These are phyloP conservation scores for Aureobasidium leucospermi DNA, from an alignment of 2,329 filamentous ascomycete genomes.

Conservation along the genomic window DNA sequence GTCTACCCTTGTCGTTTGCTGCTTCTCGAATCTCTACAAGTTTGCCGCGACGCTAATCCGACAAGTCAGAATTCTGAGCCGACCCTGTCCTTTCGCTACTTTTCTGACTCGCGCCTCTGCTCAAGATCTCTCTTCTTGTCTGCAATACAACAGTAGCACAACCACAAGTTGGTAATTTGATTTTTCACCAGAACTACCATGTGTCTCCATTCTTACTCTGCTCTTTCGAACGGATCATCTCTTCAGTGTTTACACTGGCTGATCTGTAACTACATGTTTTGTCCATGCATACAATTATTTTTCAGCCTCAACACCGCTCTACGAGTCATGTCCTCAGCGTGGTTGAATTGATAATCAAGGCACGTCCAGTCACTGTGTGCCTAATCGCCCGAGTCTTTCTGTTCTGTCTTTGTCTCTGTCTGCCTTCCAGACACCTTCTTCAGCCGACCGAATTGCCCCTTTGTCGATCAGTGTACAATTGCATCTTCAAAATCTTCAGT, in stretches of 20 bases:
- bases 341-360: conserved; percentile 4
- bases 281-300: neutral
- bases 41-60: neutral
- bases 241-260: neutral
- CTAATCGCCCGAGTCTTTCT: neutral
- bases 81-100: neutral
- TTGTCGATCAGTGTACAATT: neutral
- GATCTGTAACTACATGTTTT: neutral
- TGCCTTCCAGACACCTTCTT: neutral
- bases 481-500: neutral
- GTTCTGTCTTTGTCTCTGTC: neutral
- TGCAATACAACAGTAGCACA: too few species aligned
- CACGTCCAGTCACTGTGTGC: neutral
- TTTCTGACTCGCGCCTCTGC: neutral
- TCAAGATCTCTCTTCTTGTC: neutral
- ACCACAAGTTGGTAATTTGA: too few species aligned
- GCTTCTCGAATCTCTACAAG: neutral
- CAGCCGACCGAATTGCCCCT: neutral
- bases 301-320: neutral
- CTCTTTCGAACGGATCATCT: too few species aligned
- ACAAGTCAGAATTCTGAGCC: neutral
- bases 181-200: too few species aligned
- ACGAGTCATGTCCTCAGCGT: neutral
- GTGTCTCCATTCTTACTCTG: too few species aligned
- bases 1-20: neutral